These are phyloP conservation scores for Dryas octopetala DNA, from an alignment of 306 rosid genomes.

Conservation along the genomic window DNA sequence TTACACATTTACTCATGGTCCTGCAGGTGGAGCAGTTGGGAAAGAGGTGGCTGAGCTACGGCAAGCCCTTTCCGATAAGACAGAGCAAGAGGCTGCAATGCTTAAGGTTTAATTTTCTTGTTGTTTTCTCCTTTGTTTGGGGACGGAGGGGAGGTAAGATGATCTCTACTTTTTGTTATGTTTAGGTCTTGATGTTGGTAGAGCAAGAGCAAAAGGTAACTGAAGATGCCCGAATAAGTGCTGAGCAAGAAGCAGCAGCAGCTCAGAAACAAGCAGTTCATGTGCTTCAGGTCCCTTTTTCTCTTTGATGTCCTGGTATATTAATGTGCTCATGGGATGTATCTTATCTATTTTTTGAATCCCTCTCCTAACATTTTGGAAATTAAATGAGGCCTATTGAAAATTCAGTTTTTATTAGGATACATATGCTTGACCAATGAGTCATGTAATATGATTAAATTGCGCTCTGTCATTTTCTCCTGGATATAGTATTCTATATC, in stretches of 20 bases:
- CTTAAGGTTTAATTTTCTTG: constrained; percentile 62
- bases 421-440: background rate
- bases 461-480: too few species aligned
- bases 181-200: constrained; percentile 64
- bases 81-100: constrained; percentile 88
- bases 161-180: background rate
- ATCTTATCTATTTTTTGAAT: background rate
- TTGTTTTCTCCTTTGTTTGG: constrained; percentile 14
- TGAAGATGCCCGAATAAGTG: constrained; percentile 81
- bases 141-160: background rate
- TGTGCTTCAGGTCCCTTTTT: constrained; percentile 65
- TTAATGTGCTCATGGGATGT: background rate
- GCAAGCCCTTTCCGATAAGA: constrained; percentile 65
- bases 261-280: constrained; percentile 71
- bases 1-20: constrained; percentile 10
- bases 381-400: background rate
- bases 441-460: too few species aligned
- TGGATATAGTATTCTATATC: too few species aligned
- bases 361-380: background rate
- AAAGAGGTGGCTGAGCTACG: constrained; percentile 59
- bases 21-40: constrained; percentile 87
- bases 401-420: background rate
- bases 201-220: constrained; percentile 86
- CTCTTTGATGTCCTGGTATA: constrained; percentile 16
- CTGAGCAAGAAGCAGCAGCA: constrained; percentile 73